These are phyloP conservation scores for Hypoxylon sp. DNA, from an alignment of 2,329 filamentous ascomycete species.

Conservation along the genomic window DNA sequence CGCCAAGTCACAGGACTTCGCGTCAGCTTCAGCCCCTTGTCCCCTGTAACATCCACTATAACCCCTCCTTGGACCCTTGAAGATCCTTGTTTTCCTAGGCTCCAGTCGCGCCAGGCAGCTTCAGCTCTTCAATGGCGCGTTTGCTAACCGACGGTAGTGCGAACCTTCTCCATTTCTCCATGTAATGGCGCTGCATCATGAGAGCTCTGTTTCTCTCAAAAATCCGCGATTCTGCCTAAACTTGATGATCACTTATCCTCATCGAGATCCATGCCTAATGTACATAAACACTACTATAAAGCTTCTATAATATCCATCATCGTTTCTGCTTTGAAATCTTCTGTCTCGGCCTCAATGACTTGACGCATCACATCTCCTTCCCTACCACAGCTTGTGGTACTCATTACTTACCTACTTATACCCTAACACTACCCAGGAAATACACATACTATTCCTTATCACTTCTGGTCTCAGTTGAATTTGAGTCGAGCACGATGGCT, in stretches of 20 bases:
- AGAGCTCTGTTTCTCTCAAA: not conserved
- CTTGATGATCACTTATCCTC: constrained; percentile 12
- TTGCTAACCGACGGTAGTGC: constrained; percentile 15
- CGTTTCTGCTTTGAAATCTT: constrained; percentile 6
- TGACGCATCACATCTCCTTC: constrained; percentile 7
- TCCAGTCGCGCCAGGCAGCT: constrained; percentile 36
- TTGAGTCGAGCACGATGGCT: constrained; percentile 54
- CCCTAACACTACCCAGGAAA: not conserved
- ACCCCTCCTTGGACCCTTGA: constrained; percentile 18
- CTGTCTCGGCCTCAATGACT: constrained; percentile 2
- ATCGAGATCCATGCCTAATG: constrained; percentile 22
- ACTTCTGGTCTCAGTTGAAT: constrained; percentile 5
- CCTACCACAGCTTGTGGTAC: not conserved
- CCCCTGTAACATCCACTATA: constrained; percentile 20
- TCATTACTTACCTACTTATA: not conserved
- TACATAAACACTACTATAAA: constrained; percentile 27
- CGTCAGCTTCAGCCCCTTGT: constrained; percentile 18
- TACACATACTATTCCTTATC: constrained; percentile 1
- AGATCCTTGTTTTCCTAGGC: constrained; percentile 36
- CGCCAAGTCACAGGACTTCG: constrained; percentile 42
- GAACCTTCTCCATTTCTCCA: constrained; percentile 10
- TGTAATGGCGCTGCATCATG: not conserved
- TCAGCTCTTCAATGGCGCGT: constrained; percentile 29
- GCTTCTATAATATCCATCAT: constrained; percentile 13
- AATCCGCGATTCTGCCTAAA: constrained; percentile 38